Percentiles rank a stretch among this genome's conserved stretches.
Conservation (phyloP, 2,329 filamentous ascomycete species). For the Apiospora marii region DNA sequence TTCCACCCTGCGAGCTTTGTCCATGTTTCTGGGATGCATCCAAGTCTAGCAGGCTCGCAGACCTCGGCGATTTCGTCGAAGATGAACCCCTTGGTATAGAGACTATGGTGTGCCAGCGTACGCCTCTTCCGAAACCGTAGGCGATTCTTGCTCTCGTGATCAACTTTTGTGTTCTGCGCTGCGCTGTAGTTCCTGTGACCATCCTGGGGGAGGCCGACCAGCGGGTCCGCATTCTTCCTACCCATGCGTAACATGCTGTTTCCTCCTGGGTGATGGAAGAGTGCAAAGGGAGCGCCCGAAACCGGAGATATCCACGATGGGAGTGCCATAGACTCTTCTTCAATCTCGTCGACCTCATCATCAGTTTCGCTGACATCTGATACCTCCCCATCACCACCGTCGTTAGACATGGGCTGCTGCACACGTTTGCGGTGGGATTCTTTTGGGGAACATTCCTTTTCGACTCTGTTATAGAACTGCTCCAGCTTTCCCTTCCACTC, state of each 20-base stretch:
- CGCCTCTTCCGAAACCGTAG: conserved; percentile 36
- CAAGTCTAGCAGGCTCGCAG: conserved; percentile 30
- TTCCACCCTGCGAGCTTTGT: not conserved
- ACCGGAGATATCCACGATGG: conserved; percentile 34
- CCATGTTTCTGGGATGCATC: conserved; percentile 12
- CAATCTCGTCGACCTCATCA: no score
- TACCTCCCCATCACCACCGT: no score
- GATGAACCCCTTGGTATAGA: conserved; percentile 43
- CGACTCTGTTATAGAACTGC: no score
- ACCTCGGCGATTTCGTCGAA: conserved; percentile 36
- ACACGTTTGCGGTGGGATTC: no score
- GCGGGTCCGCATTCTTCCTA: conserved; percentile 44
- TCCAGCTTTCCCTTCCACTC: no score
- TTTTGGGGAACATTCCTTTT: no score
- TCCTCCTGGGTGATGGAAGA: conserved; percentile 35
- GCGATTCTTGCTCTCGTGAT: not conserved
- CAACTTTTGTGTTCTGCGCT: conserved; percentile 28
- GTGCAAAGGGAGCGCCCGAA: conserved; percentile 36
- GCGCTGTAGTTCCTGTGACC: conserved; percentile 43
- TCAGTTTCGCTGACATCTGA: no score
- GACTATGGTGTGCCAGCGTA: conserved; percentile 36
- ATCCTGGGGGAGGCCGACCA: conserved; percentile 42
- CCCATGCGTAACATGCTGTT: conserved; percentile 27
- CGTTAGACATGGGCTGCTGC: no score
- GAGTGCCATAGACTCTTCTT: not conserved